Base-by-base conservation (phyloP, 768 basidiomycete genomes). In the Favolaschia claudopus region DNA sequence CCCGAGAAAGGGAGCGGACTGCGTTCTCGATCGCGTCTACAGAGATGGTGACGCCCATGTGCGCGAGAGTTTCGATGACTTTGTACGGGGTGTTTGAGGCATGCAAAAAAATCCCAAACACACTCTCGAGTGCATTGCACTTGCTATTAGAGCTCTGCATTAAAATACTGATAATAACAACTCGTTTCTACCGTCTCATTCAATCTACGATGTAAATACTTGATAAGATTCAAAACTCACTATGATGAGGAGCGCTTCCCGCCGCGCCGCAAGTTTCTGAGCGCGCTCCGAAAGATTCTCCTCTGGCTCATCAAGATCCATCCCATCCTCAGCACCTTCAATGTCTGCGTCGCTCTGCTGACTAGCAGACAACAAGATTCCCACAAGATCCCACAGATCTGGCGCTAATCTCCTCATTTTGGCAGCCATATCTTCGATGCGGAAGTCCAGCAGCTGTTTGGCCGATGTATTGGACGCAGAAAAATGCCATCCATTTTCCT, bases 81-180 rank as follows among this genome's bases (percentile, higher is more conserved):
- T 54, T 60, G 32, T 72, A 65, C 2, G 73, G 70, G 0, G 69
- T 62, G 25, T 59, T 43, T 38, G 46, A 58, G 1, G 69, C 50
- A 39, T 72, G 69, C 4, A 65, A 34, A 53, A 72, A 73, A 0
- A 73, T 40, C 0, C 72, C 72, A 31, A 72, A 15, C 17, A 69
- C 45, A 8, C 42, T 44, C 36, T 63, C 46, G 8, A 73, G 33
- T 6, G 61, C 33, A 44, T 73, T 73, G 53, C 60, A 62, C 9
- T 47, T 51, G 5, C 45, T 31, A 48, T 60, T 60, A 2, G 27
- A 12, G 27, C 42, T 54, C 12, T 60, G 42, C 42, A 60, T 44
- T 5, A 60, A 32, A 12, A 60, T 60, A 34, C 58, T 55, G 28
- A 53, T 44, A 8, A 59, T 44, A 32, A 29, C 31, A n/a, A 40